A percentile compares a stretch with the other conserved stretches of the same genome.
Conservation (phyloP, 441 rosid species). For the Bruguiera hainesii region DNA sequence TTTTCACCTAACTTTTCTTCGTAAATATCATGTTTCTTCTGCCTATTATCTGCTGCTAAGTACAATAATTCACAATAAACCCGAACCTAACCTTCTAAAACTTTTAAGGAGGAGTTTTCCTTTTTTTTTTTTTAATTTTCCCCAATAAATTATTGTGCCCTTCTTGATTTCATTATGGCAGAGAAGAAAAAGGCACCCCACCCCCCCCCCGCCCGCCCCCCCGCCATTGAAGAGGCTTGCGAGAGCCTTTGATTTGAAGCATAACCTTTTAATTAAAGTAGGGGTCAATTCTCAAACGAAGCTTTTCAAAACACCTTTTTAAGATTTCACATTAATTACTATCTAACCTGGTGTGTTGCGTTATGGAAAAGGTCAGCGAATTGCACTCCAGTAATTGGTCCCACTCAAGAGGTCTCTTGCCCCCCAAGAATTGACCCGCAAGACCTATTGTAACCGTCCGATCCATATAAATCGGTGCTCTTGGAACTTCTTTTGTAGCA, state of each 20-base stretch:
- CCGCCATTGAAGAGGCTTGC: background rate
- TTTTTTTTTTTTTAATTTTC: background rate
- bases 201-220: background rate
- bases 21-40: no score
- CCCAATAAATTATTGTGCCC: background rate
- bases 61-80: no score
- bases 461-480: constrained; percentile 9
- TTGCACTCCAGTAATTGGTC: background rate
- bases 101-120: background rate
- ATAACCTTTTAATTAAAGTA: constrained; percentile 34
- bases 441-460: background rate
- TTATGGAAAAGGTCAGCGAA: no score
- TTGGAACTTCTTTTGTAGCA: background rate
- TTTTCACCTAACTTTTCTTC: no score
- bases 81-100: no score
- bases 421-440: constrained; percentile 3
- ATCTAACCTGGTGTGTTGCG: no score
- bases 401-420: background rate
- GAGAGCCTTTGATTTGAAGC: constrained; percentile 32
- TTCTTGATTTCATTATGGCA: constrained; percentile 9
- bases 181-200: constrained; percentile 19
- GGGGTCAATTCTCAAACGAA: background rate
- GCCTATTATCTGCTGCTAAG: background rate
- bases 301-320: no score
- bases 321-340: no score